These are phyloP conservation scores for Penstemon newberryi DNA, from an alignment of 257 asterid species.

Conservation along the genomic window DNA sequence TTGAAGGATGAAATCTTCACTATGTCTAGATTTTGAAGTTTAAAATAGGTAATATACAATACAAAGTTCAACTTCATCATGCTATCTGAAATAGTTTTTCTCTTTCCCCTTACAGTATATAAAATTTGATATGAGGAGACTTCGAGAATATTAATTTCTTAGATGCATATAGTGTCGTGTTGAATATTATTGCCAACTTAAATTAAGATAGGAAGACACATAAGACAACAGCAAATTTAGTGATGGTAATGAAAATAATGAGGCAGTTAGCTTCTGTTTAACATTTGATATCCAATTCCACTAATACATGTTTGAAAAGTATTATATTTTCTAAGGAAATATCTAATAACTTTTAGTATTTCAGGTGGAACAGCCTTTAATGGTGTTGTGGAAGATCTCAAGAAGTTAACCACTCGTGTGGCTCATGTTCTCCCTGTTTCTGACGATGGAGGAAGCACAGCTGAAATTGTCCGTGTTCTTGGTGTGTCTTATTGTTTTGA, in stretches of 20 bases:
- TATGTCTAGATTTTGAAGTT: not conserved
- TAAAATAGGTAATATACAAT: not conserved
- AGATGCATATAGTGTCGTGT: not conserved
- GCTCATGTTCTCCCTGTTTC: conserved; percentile 94
- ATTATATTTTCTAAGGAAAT: conserved; percentile 10
- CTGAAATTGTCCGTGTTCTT: conserved; percentile 95
- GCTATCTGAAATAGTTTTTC: not conserved
- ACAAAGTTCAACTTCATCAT: conserved; percentile 7
- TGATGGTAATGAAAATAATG: not conserved
- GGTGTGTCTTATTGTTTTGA: conserved; percentile 47
- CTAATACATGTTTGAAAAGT: not conserved
- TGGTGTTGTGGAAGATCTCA: conserved; percentile 91
- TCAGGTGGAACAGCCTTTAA: conserved; percentile 96
- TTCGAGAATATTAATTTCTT: not conserved
- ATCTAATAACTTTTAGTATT: conserved; percentile 26
- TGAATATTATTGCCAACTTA: not conserved
- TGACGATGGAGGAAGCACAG: conserved; percentile 98
- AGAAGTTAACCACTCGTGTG: conserved; percentile 72
- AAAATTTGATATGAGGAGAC: not conserved
- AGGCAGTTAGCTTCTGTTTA: conserved; percentile 1
- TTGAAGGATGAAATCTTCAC: not conserved
- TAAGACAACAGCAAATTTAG: too few relatives aligned
- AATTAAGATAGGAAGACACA: not conserved
- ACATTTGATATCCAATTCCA: not conserved
- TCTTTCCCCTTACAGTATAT: too few relatives aligned